Conservation (phyloP, 306 rosid genomes). For the Quercus parvula region DNA sequence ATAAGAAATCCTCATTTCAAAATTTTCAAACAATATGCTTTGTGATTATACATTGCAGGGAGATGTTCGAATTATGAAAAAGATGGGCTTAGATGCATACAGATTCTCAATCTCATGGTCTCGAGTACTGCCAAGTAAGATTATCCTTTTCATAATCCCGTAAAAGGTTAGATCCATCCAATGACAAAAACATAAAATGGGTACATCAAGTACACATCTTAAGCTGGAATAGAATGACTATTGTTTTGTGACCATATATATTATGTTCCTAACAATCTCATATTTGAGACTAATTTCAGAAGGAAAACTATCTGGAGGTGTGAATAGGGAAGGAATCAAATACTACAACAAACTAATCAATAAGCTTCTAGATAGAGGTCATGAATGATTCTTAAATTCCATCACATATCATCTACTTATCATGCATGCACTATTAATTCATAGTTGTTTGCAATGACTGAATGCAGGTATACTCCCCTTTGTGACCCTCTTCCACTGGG, state of each 20-base stretch:
- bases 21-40: too few relatives aligned
- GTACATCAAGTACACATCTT: too few relatives aligned
- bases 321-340: constrained; percentile 27
- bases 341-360: constrained; percentile 40
- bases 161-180: too few relatives aligned
- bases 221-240: too few relatives aligned
- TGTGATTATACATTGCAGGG: background rate
- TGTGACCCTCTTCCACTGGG: constrained; percentile 69
- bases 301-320: constrained; percentile 31
- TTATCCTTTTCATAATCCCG: background rate
- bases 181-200: too few relatives aligned
- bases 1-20: too few relatives aligned
- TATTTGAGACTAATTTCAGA: constrained; percentile 2
- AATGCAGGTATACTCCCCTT: constrained; percentile 41
- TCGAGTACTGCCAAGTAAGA: background rate
- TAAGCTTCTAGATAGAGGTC: constrained; percentile 27
- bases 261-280: too few relatives aligned
- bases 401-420: too few relatives aligned
- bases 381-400: background rate
- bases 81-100: background rate
- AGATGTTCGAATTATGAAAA: background rate
- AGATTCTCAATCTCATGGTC: constrained; percentile 9
- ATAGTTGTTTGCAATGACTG: too few relatives aligned
- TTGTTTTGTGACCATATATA: too few relatives aligned
- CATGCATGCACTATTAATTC: too few relatives aligned